These are phyloP conservation scores for Marchantia paleacea DNA, from an alignment of 225 moss, liverwort and hornwort genomes.

Conservation along the genomic window DNA sequence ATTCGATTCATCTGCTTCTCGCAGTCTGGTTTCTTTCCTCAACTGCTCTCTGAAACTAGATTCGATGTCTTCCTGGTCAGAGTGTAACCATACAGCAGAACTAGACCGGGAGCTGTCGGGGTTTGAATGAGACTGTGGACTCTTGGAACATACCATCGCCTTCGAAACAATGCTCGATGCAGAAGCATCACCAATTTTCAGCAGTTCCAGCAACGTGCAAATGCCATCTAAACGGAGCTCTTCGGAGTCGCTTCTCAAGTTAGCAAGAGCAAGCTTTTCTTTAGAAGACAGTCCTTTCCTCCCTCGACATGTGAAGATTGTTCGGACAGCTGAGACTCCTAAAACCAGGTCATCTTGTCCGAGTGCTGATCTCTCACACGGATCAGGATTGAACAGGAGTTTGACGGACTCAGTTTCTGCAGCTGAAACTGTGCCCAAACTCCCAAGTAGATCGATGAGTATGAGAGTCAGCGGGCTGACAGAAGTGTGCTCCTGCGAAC, in stretches of 20 bases:
- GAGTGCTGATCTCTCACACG: neutral
- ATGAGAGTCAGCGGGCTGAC: slow-evolving; percentile 15
- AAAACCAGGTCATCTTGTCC: neutral
- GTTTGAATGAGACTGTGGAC: slow-evolving; percentile 25
- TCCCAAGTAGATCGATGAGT: slow-evolving; percentile 23
- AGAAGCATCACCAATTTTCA: slow-evolving; percentile 10
- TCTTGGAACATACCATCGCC: neutral
- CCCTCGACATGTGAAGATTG: slow-evolving; percentile 15
- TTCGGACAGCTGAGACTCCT: neutral
- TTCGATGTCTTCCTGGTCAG: slow-evolving; percentile 11
- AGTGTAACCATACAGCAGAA: neutral
- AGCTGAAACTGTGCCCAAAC: slow-evolving; percentile 3
- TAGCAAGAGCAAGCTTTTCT: slow-evolving; percentile 56
- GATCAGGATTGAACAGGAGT: slow-evolving; percentile 12
- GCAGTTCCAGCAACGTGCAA: slow-evolving; percentile 38
- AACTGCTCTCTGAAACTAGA: neutral
- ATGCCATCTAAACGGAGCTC: slow-evolving; percentile 51
- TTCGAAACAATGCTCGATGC: neutral
- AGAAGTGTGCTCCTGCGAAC: neutral
- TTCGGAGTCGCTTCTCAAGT: slow-evolving; percentile 39
- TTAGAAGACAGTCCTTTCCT: slow-evolving; percentile 48
- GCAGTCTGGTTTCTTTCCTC: neutral
- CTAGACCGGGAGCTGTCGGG: slow-evolving; percentile 21
- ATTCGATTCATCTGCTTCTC: slow-evolving; percentile 2
- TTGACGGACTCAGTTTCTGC: slow-evolving; percentile 23